Percentiles rank a stretch among this genome's conserved stretches.
Conservation (phyloP, 2,329 filamentous ascomycete genomes). For the Alternaria gaisen region DNA sequence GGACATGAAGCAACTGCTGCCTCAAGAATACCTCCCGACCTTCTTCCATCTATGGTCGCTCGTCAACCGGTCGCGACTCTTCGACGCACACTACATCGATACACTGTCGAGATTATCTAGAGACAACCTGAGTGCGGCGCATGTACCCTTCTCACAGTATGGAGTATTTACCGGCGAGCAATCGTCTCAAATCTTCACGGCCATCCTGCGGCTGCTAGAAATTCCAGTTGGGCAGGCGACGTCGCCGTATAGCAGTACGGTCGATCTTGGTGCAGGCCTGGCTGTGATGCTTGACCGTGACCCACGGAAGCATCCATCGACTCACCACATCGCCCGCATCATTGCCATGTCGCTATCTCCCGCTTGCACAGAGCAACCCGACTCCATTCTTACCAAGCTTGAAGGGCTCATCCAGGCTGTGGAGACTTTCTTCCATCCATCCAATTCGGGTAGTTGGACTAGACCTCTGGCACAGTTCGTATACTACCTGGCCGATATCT, state of each 20-base stretch:
- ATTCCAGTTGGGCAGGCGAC: slow-evolving; percentile 97
- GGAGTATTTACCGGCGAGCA: slow-evolving; percentile 94
- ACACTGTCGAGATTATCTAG: slow-evolving; percentile 86
- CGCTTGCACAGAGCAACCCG: slow-evolving; percentile 75
- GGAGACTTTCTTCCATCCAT: slow-evolving; percentile 98
- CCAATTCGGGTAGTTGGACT: slow-evolving; percentile 93
- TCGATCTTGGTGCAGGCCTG: slow-evolving; percentile 84
- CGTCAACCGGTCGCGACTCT: slow-evolving; percentile 85
- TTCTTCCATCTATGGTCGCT: slow-evolving; percentile 97
- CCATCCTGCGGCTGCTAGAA: slow-evolving; percentile 86
- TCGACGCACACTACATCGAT: slow-evolving; percentile 89
- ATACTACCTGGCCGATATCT: slow-evolving; percentile 92
- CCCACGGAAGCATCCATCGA: slow-evolving; percentile 88
- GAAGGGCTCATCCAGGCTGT: slow-evolving; percentile 94
- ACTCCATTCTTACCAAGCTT: slow-evolving; percentile 82
- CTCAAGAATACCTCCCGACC: slow-evolving; percentile 88
- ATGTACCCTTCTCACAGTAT: slow-evolving; percentile 83
- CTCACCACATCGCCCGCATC: slow-evolving; percentile 92
- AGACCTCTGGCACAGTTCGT: slow-evolving; percentile 88
- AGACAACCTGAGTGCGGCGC: slow-evolving; percentile 77
- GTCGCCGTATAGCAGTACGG: slow-evolving; percentile 81
- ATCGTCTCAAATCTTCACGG: slow-evolving; percentile 90
- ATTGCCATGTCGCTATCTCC: slow-evolving; percentile 94
- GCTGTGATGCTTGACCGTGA: slow-evolving; percentile 91
- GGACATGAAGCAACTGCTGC: slow-evolving; percentile 77